These are phyloP conservation scores for Lentinula sp. DNA, from an alignment of 768 basidiomycete genomes.

Conservation along the genomic window DNA sequence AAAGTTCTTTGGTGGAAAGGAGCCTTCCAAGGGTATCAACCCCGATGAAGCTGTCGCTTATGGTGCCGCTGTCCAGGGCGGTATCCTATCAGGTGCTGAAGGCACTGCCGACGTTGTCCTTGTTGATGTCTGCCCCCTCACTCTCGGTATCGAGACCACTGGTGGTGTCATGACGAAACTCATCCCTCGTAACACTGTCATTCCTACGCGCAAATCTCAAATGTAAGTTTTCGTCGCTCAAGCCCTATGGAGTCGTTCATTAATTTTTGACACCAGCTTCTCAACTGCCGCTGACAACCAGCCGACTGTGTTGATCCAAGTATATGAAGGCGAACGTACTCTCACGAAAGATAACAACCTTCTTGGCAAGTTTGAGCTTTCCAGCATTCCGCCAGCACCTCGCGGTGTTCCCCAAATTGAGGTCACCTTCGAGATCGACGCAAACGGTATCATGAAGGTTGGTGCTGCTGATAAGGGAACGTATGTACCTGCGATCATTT, in stretches of 20 bases:
- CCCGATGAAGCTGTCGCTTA: constrained; percentile 99
- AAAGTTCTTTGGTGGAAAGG: constrained; percentile 95
- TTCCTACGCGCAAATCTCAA: constrained; percentile 96
- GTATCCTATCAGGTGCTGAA: constrained; percentile 93
- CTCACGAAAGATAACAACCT: constrained; percentile 98
- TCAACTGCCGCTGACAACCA: constrained; percentile 88
- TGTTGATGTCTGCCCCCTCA: constrained; percentile 94
- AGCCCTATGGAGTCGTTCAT: not conserved
- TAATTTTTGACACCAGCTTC: constrained; percentile 35
- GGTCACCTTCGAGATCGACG: constrained; percentile 93
- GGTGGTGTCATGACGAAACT: constrained; percentile 98
- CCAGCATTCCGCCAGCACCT: constrained; percentile 88
- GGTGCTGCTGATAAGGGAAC: constrained; percentile 92
- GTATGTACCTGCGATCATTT: constrained; percentile 30
- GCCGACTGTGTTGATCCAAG: constrained; percentile 94
- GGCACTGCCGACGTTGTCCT: constrained; percentile 88
- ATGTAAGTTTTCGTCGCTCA: constrained; percentile 42
- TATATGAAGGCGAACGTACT: constrained; percentile 95
- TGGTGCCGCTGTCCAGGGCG: constrained; percentile 97
- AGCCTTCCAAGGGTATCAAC: constrained; percentile 98
- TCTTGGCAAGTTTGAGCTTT: constrained; percentile 95
- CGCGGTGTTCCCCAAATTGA: constrained; percentile 97
- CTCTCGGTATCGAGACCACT: constrained; percentile 98
- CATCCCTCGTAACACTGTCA: constrained; percentile 96
- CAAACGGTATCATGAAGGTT: constrained; percentile 95